These are phyloP conservation scores for Aspergillus spinulosporus DNA, from an alignment of 2,329 filamentous ascomycete genomes.

Conservation along the genomic window DNA sequence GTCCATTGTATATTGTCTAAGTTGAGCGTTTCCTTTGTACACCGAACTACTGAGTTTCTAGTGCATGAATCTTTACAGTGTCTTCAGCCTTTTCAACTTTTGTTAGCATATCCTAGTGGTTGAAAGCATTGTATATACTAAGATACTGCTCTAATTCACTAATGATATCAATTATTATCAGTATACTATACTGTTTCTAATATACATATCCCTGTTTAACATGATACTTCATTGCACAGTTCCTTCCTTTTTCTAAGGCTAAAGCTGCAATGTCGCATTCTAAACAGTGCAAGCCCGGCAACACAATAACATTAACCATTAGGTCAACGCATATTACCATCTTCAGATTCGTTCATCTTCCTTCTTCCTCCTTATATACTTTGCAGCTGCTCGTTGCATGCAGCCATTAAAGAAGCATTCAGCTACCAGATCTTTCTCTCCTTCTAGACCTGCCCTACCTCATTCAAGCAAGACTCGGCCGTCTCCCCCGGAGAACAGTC, in stretches of 20 bases:
- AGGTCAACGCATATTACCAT: neutral
- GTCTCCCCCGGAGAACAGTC: neutral
- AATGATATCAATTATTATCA: neutral
- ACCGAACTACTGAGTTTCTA: neutral
- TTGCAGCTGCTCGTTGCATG: neutral
- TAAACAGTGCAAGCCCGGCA: neutral
- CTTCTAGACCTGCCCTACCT: neutral
- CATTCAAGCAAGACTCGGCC: neutral
- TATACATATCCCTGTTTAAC: neutral
- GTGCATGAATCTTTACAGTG: neutral
- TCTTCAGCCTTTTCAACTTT: neutral
- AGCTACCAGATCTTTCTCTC: too few relatives aligned
- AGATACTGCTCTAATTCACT: neutral
- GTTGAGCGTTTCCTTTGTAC: neutral
- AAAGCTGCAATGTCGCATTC: neutral
- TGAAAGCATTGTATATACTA: neutral
- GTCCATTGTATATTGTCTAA: slow-evolving; percentile 9
- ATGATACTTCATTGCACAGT: neutral
- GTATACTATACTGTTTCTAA: neutral
- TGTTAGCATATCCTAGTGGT: slow-evolving; percentile 4
- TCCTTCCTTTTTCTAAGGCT: neutral
- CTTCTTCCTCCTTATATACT: neutral
- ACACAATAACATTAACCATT: slow-evolving; percentile 1
- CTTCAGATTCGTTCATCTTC: neutral
- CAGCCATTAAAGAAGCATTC: too few relatives aligned